A percentile compares a stretch with the other conserved stretches of the same genome.
Evolutionary conservation across 1,284 basidiomycete genomes (phyloP).

Genomic region (Austroboletus niveus): DNA sequence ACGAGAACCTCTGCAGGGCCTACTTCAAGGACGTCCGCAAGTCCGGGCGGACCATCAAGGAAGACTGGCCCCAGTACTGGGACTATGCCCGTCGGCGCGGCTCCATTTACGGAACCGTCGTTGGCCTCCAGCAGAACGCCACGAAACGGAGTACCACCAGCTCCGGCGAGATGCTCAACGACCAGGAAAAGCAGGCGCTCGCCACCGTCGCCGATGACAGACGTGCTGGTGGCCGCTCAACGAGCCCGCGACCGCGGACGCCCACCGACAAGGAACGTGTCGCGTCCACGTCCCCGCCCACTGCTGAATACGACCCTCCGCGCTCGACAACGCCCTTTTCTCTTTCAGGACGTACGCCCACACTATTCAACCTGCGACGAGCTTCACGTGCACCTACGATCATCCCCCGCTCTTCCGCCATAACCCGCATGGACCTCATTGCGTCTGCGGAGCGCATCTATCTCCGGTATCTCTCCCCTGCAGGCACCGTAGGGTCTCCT

Average conservation of each 20-base stretch:
- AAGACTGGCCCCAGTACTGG: constrained; percentile 98
- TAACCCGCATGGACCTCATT: constrained; percentile 86
- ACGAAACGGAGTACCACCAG: constrained; percentile 75
- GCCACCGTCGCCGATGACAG: constrained; percentile 49
- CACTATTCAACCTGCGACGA: constrained; percentile 67
- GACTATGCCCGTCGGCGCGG: constrained; percentile 84
- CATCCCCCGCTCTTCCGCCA: constrained; percentile 88
- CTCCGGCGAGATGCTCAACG: constrained; percentile 62
- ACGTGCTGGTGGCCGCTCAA: constrained; percentile 45
- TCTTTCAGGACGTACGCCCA: constrained; percentile 66
- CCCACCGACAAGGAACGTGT: constrained; percentile 48
- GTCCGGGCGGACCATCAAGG: constrained; percentile 86
- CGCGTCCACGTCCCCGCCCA: constrained; percentile 44
- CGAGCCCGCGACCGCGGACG: constrained; percentile 45
- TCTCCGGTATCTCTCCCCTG: constrained; percentile 85
- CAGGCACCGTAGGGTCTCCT: constrained; percentile 59
- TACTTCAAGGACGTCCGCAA: constrained; percentile 98
- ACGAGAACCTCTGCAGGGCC: constrained; percentile 96
- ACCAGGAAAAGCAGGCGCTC: constrained; percentile 63
- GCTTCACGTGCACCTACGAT: constrained; percentile 81
- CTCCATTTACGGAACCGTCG: constrained; percentile 87
- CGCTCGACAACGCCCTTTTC: constrained; percentile 81
- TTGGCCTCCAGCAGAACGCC: constrained; percentile 63
- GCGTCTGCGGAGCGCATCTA: constrained; percentile 95
- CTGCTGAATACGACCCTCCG: constrained; percentile 44